Evolutionary conservation across 768 basidiomycete genomes (phyloP).

Genomic region (Trametes meyenii): DNA sequence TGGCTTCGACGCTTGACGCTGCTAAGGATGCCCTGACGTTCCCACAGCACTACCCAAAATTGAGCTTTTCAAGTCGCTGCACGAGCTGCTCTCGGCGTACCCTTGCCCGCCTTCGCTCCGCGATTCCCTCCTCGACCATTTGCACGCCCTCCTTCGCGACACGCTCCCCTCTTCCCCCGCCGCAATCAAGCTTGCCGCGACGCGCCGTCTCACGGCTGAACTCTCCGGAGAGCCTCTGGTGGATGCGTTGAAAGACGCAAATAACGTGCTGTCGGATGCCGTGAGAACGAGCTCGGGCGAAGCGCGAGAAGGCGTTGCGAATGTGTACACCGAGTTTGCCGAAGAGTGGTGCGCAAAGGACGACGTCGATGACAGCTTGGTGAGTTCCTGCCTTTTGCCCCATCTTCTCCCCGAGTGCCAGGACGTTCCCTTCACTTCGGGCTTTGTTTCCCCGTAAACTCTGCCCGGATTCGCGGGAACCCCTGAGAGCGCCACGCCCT

Average conservation of each 20-base stretch:
- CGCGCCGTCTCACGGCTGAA: constrained; percentile 36
- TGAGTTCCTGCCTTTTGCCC: constrained; percentile 24
- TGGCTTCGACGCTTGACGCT: constrained; percentile 16
- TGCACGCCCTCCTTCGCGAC: constrained; percentile 45
- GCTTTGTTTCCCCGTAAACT: constrained; percentile 39
- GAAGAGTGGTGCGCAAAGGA: constrained; percentile 47
- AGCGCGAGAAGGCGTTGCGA: constrained; percentile 35
- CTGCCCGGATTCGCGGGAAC: constrained; percentile 32
- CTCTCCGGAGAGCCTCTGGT: constrained; percentile 54
- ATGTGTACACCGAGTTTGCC: constrained; percentile 49
- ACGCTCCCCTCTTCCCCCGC: constrained; percentile 41
- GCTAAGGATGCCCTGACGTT: constrained; percentile 14
- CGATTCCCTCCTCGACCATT: constrained; percentile 43
- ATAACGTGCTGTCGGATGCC: constrained; percentile 51
- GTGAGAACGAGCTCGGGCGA: constrained; percentile 24
- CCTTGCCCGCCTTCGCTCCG: constrained; percentile 46
- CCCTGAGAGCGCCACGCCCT: constrained; percentile 45
- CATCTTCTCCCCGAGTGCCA: constrained; percentile 1
- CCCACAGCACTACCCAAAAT: constrained; percentile 43
- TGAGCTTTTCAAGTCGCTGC: constrained; percentile 46
- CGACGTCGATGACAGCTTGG: constrained; percentile 34
- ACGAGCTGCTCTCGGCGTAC: constrained; percentile 45
- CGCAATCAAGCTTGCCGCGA: constrained; percentile 44
- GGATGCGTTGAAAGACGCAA: constrained; percentile 51
- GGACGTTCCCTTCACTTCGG: background rate